phyloP scores from a whole-genome alignment of 257 asterid species.

The Lycium barbarum region DNA sequence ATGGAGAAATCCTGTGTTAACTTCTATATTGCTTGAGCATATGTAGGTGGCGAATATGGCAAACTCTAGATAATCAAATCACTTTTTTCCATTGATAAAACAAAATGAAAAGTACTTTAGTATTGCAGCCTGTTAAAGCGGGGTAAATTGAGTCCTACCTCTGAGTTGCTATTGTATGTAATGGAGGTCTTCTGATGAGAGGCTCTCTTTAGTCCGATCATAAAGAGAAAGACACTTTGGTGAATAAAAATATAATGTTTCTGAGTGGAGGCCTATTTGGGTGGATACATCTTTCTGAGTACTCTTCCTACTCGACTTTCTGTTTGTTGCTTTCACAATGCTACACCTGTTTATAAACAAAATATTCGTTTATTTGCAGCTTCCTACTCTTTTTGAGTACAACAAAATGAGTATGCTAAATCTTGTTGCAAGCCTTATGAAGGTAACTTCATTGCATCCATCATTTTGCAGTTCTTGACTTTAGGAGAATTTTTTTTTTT shows the following conservation, averaged over 20 bases:
- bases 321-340: not conserved
- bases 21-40: not conserved
- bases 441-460: constrained; percentile 52
- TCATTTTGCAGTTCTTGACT: constrained; percentile 3
- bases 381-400: constrained; percentile 78
- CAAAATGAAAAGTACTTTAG: not conserved
- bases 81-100: not conserved
- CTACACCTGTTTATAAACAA: constrained; percentile 28
- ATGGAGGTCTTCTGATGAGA: not conserved
- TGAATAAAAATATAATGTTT: not conserved
- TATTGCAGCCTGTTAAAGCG: not conserved
- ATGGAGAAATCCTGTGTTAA: not conserved
- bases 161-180: not conserved
- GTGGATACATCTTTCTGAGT: constrained; percentile 12
- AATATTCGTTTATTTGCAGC: constrained; percentile 49
- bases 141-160: not conserved
- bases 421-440: constrained; percentile 73
- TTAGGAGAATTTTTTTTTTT: not conserved
- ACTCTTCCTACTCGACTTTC: not conserved
- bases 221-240: constrained; percentile 1
- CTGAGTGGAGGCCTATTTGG: not conserved
- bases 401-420: constrained; percentile 88
- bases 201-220: not conserved
- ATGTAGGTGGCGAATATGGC: not conserved
- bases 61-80: not conserved